A percentile compares a stretch with the other conserved stretches of the same genome.
Evolutionary conservation across 129 eudicot species (phyloP).

Genomic region (Chrysanthemum lavandulifolium): DNA sequence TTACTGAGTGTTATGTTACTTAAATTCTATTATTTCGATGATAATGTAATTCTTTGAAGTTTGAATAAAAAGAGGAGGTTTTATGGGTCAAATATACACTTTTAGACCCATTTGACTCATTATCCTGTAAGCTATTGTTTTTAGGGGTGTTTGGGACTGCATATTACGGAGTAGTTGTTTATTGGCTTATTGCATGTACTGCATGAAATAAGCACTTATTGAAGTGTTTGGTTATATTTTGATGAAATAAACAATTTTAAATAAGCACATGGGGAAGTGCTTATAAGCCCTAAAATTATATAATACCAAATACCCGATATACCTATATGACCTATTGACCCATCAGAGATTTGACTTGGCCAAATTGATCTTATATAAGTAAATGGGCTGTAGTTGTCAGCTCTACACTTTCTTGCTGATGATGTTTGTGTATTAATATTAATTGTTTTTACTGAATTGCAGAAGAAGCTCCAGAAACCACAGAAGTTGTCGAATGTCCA

Average conservation of each 20-base stretch:
- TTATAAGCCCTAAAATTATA: too few relatives aligned
- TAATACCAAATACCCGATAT: too few relatives aligned
- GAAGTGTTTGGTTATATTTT: too few relatives aligned
- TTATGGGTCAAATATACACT: not conserved
- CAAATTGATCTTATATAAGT: not conserved
- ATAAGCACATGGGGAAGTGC: too few relatives aligned
- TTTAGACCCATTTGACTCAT: not conserved
- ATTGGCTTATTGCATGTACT: too few relatives aligned
- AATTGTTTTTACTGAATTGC: conserved; percentile 32
- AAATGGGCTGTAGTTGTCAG: not conserved
- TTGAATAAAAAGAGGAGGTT: not conserved
- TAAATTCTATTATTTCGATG: not conserved
- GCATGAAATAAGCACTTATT: too few relatives aligned
- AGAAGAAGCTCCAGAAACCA: conserved; percentile 77
- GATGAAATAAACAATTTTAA: too few relatives aligned
- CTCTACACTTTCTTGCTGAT: not conserved
- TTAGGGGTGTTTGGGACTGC: too few relatives aligned
- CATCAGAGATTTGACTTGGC: not conserved
- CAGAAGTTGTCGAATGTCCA: conserved; percentile 38
- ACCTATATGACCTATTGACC: too few relatives aligned
- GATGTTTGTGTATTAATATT: not conserved
- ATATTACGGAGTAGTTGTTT: too few relatives aligned
- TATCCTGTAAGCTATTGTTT: not conserved
- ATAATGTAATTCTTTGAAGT: not conserved
- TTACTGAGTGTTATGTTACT: too few relatives aligned